A percentile compares a stretch with the other conserved stretches of the same genome.
Conservation (phyloP, 371 early-diverging fungal species). For the Mortierella sp. region DNA sequence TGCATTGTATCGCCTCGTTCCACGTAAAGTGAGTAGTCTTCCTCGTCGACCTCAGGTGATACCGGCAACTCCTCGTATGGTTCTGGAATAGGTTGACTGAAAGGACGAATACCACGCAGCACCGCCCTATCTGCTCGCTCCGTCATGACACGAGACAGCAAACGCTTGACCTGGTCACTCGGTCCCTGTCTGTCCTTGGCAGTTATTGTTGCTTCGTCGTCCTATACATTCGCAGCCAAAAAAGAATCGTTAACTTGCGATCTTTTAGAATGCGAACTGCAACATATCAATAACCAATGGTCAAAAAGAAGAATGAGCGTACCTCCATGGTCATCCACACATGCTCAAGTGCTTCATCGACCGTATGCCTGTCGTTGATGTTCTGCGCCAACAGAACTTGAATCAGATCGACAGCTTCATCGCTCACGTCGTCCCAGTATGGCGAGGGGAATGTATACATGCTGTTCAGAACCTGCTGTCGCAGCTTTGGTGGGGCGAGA, state of each 20-base stretch:
- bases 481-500: constrained; percentile 63
- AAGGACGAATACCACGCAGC: constrained; percentile 34
- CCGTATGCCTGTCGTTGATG: constrained; percentile 55
- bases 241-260: background rate
- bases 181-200: constrained; percentile 13
- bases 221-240: constrained; percentile 16
- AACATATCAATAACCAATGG: background rate
- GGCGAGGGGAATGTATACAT: constrained; percentile 84
- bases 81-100: constrained; percentile 45
- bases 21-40: constrained; percentile 7
- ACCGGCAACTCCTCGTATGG: constrained; percentile 18
- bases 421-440: constrained; percentile 88
- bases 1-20: constrained; percentile 18
- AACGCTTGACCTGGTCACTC: constrained; percentile 17
- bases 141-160: constrained; percentile 48
- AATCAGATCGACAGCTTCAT: constrained; percentile 76
- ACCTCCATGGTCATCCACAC: constrained; percentile 57
- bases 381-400: constrained; percentile 67
- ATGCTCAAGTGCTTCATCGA: constrained; percentile 54
- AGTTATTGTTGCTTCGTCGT: constrained; percentile 35
- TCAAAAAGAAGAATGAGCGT: background rate
- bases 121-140: constrained; percentile 46
- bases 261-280: background rate
- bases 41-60: constrained; percentile 25
- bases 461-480: constrained; percentile 84